These are phyloP conservation scores for Fusarium sororula DNA, from an alignment of 2,329 filamentous ascomycete species.

Conservation along the genomic window DNA sequence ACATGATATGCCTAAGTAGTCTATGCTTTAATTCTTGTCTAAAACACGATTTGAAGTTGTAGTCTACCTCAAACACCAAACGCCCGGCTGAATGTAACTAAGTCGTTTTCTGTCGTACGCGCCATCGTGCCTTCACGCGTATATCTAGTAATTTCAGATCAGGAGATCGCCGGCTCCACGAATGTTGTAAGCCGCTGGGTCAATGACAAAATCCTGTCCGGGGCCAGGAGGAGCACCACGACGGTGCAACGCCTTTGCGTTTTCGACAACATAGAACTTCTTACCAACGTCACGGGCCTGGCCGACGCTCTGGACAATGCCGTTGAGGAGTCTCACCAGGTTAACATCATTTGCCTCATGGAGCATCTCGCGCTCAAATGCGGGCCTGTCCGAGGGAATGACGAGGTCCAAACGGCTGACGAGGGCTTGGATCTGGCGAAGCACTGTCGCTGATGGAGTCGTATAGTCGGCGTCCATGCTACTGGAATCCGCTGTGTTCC, in stretches of 20 bases:
- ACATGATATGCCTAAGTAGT: too few species aligned
- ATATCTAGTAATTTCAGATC: constrained; percentile 30
- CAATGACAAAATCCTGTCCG: constrained; percentile 33
- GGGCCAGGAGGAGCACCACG: constrained; percentile 31
- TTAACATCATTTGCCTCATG: constrained; percentile 86
- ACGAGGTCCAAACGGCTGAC: constrained; percentile 85
- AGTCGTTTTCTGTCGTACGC: neutral
- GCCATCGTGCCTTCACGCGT: neutral
- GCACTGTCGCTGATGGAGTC: constrained; percentile 72
- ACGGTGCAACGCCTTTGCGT: constrained; percentile 38
- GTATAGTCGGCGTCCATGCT: constrained; percentile 50
- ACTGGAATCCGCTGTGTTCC: constrained; percentile 53
- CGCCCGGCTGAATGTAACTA: constrained; percentile 39
- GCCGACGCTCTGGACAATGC: constrained; percentile 76
- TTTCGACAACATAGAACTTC: constrained; percentile 73
- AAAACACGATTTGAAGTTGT: constrained; percentile 10
- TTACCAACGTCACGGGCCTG: constrained; percentile 78
- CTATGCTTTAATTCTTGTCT: neutral
- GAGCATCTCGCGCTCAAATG: constrained; percentile 75
- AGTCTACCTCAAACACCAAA: constrained; percentile 39
- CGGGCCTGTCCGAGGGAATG: constrained; percentile 72
- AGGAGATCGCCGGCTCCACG: constrained; percentile 46
- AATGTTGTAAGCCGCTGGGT: constrained; percentile 38
- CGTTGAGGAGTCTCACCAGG: constrained; percentile 78
- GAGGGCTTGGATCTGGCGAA: constrained; percentile 89